Evolutionary conservation across 2,329 filamentous ascomycete species (phyloP).

Genomic region (Fusarium succisae): DNA sequence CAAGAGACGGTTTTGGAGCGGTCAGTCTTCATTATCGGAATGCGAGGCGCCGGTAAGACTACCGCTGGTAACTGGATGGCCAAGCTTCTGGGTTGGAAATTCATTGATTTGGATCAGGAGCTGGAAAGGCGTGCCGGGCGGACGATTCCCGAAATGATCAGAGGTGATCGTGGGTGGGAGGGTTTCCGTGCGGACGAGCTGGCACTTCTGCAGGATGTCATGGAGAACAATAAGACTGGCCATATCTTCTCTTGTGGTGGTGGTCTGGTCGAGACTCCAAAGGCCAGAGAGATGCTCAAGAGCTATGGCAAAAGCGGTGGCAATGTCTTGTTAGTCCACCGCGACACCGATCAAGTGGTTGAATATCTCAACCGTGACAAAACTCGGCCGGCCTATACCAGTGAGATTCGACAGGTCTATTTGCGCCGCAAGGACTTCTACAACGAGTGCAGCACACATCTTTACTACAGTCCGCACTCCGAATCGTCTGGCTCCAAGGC

Average conservation of each 20-base stretch:
- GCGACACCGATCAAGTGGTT: constrained; percentile 88
- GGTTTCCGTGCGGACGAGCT: constrained; percentile 85
- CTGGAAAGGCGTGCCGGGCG: constrained; percentile 78
- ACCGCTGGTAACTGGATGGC: constrained; percentile 90
- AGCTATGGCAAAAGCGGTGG: constrained; percentile 80
- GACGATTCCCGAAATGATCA: constrained; percentile 88
- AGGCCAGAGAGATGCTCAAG: constrained; percentile 78
- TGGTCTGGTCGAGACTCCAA: constrained; percentile 86
- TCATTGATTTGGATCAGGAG: constrained; percentile 88
- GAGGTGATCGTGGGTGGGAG: constrained; percentile 78
- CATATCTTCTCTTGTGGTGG: constrained; percentile 94
- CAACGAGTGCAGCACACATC: constrained; percentile 90
- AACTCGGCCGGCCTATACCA: constrained; percentile 89
- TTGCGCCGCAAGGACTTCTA: constrained; percentile 89
- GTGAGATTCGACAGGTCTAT: constrained; percentile 93
- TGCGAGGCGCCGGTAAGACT: constrained; percentile 97
- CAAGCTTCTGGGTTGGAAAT: constrained; percentile 75
- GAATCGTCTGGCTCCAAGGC: constrained; percentile 39
- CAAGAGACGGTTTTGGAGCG: constrained; percentile 51
- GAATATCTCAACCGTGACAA: constrained; percentile 90
- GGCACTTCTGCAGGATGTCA: constrained; percentile 74
- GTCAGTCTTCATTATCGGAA: constrained; percentile 94
- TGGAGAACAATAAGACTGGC: constrained; percentile 77
- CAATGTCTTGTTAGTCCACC: constrained; percentile 85
- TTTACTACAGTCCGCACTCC: constrained; percentile 84